Evolutionary conservation across 352 stramenopile genomes (phyloP), one percentile per base, ranked within the genome.

Genomic region (Phytophthora melonis): DNA sequence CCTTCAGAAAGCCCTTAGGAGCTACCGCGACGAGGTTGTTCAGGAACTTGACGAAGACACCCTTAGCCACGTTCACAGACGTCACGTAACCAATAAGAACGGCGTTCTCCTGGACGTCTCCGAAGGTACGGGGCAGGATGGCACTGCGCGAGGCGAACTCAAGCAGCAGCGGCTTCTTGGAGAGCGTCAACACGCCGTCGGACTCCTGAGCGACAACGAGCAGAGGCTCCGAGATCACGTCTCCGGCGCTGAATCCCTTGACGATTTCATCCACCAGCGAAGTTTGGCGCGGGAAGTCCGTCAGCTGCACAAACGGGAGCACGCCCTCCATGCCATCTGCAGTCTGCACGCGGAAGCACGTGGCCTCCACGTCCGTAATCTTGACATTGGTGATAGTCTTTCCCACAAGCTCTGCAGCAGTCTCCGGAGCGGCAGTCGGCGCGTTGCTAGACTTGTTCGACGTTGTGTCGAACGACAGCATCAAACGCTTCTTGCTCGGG

Each of bases 31-130:
- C 92, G 3, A 96, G 75, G 72, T 96, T 91, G 79, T 96, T 95
- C 43, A 97, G 74, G 61, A 97, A 96, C 59, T 91, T 92, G 21
- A 97, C 86, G 59, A 97, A 97, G 30, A 97, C 90, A 11, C 91
- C 88, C 58, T 91, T 91, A 4, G 79, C 86, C 8, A 77, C 79
- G 47, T 91, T 86, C 52, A 97, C 84, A 3, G 89, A 93, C 19
- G 89, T 86, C 47, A 97, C 89, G 54, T 92, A 93, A 5, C 91
- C 91, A 45, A 96, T 78, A 11, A 97, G 57, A 19, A 91, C 63
- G 32, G 83, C 70, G 14, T 83, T 83, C 25, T 92, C 83, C 64
- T 84, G 78, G 1, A 97, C 81, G 11, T 94, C 77, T 16, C 76
- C 70, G 45, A 96, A 91, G 9, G 66, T 76, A n/a, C 81, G 79